Base-by-base conservation (phyloP, 305 asterid genomes). In the Fraxinus greggii region DNA sequence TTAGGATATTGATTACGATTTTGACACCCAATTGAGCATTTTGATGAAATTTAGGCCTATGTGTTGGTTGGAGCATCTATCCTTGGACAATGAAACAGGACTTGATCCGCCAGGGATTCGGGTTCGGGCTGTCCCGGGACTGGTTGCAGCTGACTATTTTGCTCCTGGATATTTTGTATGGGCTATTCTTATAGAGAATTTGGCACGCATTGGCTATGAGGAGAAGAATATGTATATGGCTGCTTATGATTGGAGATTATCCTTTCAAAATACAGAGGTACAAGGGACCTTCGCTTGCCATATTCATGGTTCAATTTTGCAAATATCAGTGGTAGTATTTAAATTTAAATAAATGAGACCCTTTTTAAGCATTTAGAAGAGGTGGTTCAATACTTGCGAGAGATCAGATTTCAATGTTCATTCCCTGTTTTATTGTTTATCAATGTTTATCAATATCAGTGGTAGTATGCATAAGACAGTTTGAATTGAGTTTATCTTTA, bases 201-300 rank as follows among this genome's bases (percentile, higher is more conserved):
- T 95, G 92, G 97, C 97, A 0, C 90, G 88, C 79, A 90, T 93
- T 88, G 95, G 98, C 12, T 93, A 95, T 21, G 98, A 95, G 83
- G 92, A 88, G 78, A 93, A 92, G 92, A 95, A 91, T 72, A 88
- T 93, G 95, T 88, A 92, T 79, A 95, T 93, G 98, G 97, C 97
- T 76, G 92, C 98, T 82, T 93, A 93, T 85, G 98, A 95, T 54
- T 95, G 98, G 97, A 91, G 98, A 78, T 72, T 93, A 3, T 93
- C 98, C 65, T 93, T 95, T 78, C 98, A 95, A 80, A 95, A 93
- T 82, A 95, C 98, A 2, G 94, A 95, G 97, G 98, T 95, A 87
- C 13, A 12, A 6, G 2, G 28, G 28, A 24, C 69, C 12, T 59
- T 21, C 69, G 1, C 69, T 59, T 59, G 69, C 69, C 28, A 59